A percentile compares a stretch with the other conserved stretches of the same genome.
Evolutionary conservation across 805 yeast species (phyloP).

Genomic region (Candida parachauliodes): DNA sequence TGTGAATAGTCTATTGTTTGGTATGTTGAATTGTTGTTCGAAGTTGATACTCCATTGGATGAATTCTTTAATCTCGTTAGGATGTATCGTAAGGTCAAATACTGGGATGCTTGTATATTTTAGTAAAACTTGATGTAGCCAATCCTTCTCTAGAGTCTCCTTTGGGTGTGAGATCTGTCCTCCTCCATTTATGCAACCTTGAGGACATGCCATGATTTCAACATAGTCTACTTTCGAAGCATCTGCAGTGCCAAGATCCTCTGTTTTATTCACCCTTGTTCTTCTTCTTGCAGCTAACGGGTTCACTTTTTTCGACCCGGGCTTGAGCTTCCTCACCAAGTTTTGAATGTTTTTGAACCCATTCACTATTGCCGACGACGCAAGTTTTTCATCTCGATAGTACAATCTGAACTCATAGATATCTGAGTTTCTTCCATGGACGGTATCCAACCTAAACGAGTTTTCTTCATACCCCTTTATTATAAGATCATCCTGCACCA

Average conservation of each 20-base stretch:
- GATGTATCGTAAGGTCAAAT: constrained; percentile 8
- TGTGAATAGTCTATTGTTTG: constrained; percentile 35
- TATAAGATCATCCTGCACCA: constrained; percentile 27
- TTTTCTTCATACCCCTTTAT: constrained; percentile 14
- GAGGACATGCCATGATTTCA: constrained; percentile 98
- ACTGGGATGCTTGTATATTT: constrained; percentile 33
- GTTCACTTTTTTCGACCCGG: constrained; percentile 24
- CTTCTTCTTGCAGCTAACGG: constrained; percentile 44
- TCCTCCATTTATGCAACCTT: constrained; percentile 96
- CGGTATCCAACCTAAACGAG: constrained; percentile 24
- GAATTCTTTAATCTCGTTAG: constrained; percentile 15
- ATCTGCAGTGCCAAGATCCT: constrained; percentile 39
- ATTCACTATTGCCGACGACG: constrained; percentile 62
- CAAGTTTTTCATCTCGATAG: constrained; percentile 37
- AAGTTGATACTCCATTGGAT: constrained; percentile 34
- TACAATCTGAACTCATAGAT: constrained; percentile 64
- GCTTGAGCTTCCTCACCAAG: constrained; percentile 75
- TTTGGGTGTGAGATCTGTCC: constrained; percentile 67
- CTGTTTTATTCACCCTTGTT: constrained; percentile 28
- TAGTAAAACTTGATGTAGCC: constrained; percentile 37
- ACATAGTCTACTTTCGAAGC: constrained; percentile 73
- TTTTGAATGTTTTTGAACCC: constrained; percentile 96
- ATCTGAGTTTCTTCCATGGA: constrained; percentile 71
- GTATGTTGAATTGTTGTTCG: constrained; percentile 23
- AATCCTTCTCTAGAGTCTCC: constrained; percentile 36